These are phyloP conservation scores for Botrytis deweyae DNA, from an alignment of 2,329 filamentous ascomycete species.

Conservation along the genomic window DNA sequence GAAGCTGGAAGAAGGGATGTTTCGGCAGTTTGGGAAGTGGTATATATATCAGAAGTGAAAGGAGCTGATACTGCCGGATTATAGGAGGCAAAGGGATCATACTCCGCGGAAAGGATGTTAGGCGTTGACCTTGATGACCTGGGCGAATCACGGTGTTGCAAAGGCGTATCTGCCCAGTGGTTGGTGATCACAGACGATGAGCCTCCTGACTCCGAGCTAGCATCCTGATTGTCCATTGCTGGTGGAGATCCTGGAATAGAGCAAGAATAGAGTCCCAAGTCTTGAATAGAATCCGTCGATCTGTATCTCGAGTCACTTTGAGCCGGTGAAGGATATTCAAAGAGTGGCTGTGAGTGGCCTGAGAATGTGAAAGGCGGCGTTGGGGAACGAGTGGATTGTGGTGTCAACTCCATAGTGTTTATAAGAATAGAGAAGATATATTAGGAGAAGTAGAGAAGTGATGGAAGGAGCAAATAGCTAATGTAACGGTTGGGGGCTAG, in stretches of 20 bases:
- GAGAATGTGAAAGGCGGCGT: constrained; percentile 36
- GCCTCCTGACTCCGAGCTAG: constrained; percentile 27
- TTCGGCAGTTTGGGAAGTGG: constrained; percentile 42
- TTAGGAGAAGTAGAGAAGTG: constrained; percentile 23
- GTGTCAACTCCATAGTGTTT: constrained; percentile 39
- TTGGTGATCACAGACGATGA: constrained; percentile 31
- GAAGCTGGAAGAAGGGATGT: constrained; percentile 35
- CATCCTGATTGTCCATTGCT: constrained; percentile 28
- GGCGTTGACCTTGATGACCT: constrained; percentile 39
- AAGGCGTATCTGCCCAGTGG: constrained; percentile 32
- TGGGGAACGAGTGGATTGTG: constrained; percentile 38
- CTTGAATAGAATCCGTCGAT: constrained; percentile 35
- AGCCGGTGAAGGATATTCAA: constrained; percentile 40
- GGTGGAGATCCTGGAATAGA: constrained; percentile 34
- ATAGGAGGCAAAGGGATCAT: constrained; percentile 52
- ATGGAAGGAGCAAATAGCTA: constrained; percentile 16
- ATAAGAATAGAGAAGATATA: constrained; percentile 25
- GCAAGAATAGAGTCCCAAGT: constrained; percentile 37
- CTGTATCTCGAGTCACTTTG: constrained; percentile 38
- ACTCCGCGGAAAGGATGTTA: constrained; percentile 50
- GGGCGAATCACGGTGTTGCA: constrained; percentile 33
- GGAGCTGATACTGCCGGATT: constrained; percentile 44
- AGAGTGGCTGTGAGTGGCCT: constrained; percentile 36
- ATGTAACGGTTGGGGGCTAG: constrained; percentile 23
- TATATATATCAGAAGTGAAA: constrained; percentile 51